Conservation (phyloP, 2,329 filamentous ascomycete species). For the Talaromyces amestolkiae region DNA sequence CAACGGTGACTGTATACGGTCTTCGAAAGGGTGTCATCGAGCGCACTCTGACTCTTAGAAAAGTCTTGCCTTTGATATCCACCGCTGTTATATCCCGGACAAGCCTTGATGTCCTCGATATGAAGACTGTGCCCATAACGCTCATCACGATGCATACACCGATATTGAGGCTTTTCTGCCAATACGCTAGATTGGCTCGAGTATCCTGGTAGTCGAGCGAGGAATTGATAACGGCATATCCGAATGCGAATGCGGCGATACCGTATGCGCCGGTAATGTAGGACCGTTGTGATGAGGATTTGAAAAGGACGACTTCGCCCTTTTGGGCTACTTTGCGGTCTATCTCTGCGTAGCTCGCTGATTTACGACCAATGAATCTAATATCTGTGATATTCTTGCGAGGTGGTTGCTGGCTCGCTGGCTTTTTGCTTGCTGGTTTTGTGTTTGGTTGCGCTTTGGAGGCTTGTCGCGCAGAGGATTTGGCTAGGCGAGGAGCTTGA, state of each 20-base stretch:
- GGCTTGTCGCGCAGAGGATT: slow-evolving; percentile 17
- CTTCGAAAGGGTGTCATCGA: slow-evolving; percentile 40
- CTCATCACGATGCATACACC: slow-evolving; percentile 60
- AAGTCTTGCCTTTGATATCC: slow-evolving; percentile 29
- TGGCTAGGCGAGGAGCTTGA: slow-evolving; percentile 25
- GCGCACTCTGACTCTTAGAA: slow-evolving; percentile 37
- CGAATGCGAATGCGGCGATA: slow-evolving; percentile 54
- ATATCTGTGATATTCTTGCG: slow-evolving; percentile 17
- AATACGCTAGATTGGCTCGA: slow-evolving; percentile 53
- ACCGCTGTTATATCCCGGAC: slow-evolving; percentile 59
- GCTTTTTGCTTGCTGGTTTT: slow-evolving; percentile 17
- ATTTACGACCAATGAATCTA: slow-evolving; percentile 27
- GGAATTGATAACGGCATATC: slow-evolving; percentile 53
- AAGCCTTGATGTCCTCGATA: slow-evolving; percentile 57
- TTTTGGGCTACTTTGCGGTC: slow-evolving; percentile 53
- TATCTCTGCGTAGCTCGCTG: slow-evolving; percentile 52
- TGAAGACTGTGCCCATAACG: slow-evolving; percentile 59
- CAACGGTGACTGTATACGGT: slow-evolving; percentile 33
- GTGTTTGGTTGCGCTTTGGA: slow-evolving; percentile 20
- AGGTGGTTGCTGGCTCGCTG: slow-evolving; percentile 18
- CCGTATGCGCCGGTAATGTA: slow-evolving; percentile 62
- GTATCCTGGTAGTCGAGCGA: slow-evolving; percentile 51
- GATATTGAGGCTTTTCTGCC: slow-evolving; percentile 58
- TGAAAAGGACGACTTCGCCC: slow-evolving; percentile 60
- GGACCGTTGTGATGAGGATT: slow-evolving; percentile 62